These are phyloP conservation scores for Wickerhamomyces rabaulensis DNA, from an alignment of 805 yeast species.

Conservation along the genomic window DNA sequence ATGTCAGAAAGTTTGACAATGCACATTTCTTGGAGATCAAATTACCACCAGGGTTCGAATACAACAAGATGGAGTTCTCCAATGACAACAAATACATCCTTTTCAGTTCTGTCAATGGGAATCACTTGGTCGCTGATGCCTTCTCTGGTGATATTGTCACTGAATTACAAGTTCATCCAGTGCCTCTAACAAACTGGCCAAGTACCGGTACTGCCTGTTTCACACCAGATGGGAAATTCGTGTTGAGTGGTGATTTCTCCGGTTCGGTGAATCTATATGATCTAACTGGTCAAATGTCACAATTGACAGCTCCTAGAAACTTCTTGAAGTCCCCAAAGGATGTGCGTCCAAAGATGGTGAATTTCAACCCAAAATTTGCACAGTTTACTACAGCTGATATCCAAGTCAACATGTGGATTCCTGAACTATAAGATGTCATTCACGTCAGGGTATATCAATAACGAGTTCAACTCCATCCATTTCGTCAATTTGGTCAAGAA, in stretches of 20 bases:
- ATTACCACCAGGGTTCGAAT: slow-evolving; percentile 33
- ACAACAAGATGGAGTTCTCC: slow-evolving; percentile 73
- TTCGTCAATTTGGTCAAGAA: slow-evolving; percentile 5
- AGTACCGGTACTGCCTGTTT: slow-evolving; percentile 55
- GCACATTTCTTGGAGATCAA: slow-evolving; percentile 48
- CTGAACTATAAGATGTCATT: slow-evolving; percentile 7
- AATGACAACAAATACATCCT: slow-evolving; percentile 67
- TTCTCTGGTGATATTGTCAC: slow-evolving; percentile 51
- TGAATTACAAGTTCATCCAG: slow-evolving; percentile 43
- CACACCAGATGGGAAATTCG: slow-evolving; percentile 62
- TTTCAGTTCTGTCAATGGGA: slow-evolving; percentile 49
- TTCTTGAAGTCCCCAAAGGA: slow-evolving; percentile 20
- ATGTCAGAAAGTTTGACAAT: slow-evolving; percentile 49
- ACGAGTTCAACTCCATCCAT: slow-evolving; percentile 6
- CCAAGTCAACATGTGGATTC: slow-evolving; percentile 20
- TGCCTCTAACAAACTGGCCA: slow-evolving; percentile 35
- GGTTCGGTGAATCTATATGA: slow-evolving; percentile 53
- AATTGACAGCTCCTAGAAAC: slow-evolving; percentile 22
- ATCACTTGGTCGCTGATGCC: slow-evolving; percentile 65
- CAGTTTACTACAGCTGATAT: slow-evolving; percentile 22
- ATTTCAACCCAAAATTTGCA: slow-evolving; percentile 35
- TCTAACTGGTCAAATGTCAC: slow-evolving; percentile 19
- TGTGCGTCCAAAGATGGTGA: slow-evolving; percentile 33
- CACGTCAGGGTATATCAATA: slow-evolving; percentile 7
- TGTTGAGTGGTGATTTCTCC: slow-evolving; percentile 55